Percentiles rank a stretch among this genome's conserved stretches.
Evolutionary conservation across 73 alveolate species (phyloP).

Genomic region (Breviolum minutum): DNA sequence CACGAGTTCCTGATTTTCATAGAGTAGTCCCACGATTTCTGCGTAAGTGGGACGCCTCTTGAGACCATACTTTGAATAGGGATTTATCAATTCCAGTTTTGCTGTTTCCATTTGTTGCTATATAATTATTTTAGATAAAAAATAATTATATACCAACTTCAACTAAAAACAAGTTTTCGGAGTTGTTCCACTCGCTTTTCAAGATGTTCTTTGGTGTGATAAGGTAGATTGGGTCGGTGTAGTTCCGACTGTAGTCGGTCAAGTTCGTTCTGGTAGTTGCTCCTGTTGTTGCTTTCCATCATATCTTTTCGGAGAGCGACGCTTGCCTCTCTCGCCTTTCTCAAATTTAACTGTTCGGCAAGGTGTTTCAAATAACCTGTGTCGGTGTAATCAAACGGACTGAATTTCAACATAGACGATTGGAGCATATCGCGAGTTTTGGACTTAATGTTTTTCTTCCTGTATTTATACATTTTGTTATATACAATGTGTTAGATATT

Average conservation of each 20-base stretch:
- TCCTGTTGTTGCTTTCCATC: neutral
- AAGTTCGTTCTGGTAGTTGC: neutral
- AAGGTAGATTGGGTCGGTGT: neutral
- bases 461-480: neutral
- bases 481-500: too few relatives aligned
- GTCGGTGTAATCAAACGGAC: neutral
- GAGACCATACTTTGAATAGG: neutral
- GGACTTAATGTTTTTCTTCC: neutral
- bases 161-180: neutral
- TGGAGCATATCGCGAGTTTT: neutral
- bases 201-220: neutral
- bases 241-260: neutral
- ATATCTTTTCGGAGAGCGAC: neutral
- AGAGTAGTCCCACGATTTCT: neutral
- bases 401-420: neutral
- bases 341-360: neutral
- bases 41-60: neutral
- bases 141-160: too few relatives aligned
- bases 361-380: neutral
- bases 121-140: neutral
- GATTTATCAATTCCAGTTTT: neutral
- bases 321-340: neutral
- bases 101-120: neutral
- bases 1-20: neutral
- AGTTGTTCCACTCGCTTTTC: neutral